These are phyloP conservation scores for Podila minutissima DNA, from an alignment of 192 early-diverging fungal species.

Conservation along the genomic window DNA sequence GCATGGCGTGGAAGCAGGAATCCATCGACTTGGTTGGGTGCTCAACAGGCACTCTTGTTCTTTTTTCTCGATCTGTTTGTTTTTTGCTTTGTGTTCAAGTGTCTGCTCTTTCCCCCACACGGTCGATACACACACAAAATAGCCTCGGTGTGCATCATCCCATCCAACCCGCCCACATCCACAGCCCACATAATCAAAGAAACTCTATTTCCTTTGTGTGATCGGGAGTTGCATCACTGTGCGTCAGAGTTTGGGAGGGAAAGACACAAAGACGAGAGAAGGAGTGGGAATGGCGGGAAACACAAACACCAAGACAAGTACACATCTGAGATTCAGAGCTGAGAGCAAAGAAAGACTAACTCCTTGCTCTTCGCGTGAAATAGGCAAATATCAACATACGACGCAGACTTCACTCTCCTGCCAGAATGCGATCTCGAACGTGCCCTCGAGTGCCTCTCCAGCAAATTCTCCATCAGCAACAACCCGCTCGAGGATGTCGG, in stretches of 20 bases:
- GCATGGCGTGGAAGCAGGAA: not conserved
- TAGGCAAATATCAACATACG: slow-evolving; percentile 53
- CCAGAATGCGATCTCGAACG: slow-evolving; percentile 44
- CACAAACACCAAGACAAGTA: too few relatives aligned
- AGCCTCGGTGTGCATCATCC: too few relatives aligned
- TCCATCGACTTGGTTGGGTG: not conserved
- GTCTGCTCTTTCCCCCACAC: too few relatives aligned
- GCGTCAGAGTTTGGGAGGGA: too few relatives aligned
- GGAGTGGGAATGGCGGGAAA: too few relatives aligned
- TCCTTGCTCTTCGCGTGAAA: not conserved
- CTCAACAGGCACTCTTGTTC: not conserved
- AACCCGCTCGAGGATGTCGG: slow-evolving; percentile 42
- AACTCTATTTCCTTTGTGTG: too few relatives aligned
- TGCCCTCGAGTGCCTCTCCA: slow-evolving; percentile 28
- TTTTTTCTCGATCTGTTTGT: not conserved
- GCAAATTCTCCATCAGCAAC: slow-evolving; percentile 31
- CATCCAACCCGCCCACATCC: too few relatives aligned
- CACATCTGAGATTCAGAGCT: too few relatives aligned
- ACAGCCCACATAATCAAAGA: too few relatives aligned
- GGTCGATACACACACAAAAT: too few relatives aligned
- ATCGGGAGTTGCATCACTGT: too few relatives aligned
- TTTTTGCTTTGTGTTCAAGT: not conserved
- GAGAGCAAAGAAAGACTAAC: not conserved
- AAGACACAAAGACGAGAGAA: too few relatives aligned
- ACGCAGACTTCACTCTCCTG: slow-evolving; percentile 46